Conservation (phyloP, 148 eudicot species). For the Camellia granthamiana region DNA sequence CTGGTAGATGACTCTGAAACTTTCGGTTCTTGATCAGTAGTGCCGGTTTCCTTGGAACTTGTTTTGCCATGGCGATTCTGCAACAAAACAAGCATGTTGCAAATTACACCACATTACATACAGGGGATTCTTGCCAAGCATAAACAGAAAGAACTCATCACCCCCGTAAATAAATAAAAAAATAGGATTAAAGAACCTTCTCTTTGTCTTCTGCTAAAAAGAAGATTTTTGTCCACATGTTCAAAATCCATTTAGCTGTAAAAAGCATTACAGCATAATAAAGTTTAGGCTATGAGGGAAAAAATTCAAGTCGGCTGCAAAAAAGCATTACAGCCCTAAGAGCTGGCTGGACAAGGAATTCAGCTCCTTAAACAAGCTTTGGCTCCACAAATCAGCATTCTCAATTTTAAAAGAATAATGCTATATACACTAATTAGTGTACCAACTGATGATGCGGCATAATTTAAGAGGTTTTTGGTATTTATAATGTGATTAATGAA, state of each 20-base stretch:
- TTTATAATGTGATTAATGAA: too few species aligned
- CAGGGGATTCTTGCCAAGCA: not conserved
- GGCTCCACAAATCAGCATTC: too few species aligned
- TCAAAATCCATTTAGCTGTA: not conserved
- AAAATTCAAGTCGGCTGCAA: not conserved
- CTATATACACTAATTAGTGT: too few species aligned
- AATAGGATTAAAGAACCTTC: too few species aligned
- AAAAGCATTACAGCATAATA: not conserved
- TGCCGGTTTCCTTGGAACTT: constrained; percentile 40
- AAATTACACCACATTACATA: not conserved
- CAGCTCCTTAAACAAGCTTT: too few species aligned
- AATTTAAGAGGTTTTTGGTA: too few species aligned
- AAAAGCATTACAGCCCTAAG: too few species aligned
- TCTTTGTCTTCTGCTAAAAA: not conserved
- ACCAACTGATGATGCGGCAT: too few species aligned
- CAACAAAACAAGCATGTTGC: constrained; percentile 12
- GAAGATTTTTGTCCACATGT: not conserved
- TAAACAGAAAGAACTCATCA: not conserved
- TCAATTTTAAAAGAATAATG: too few species aligned
- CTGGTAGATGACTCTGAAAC: constrained; percentile 28
- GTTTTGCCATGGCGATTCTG: constrained; percentile 82
- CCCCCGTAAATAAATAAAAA: not conserved
- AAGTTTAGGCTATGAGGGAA: not conserved
- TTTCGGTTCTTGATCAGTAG: constrained; percentile 27
- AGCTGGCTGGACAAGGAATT: too few species aligned